These are phyloP conservation scores for Linanthus parryae DNA, from an alignment of 148 eudicot species.

Conservation along the genomic window DNA sequence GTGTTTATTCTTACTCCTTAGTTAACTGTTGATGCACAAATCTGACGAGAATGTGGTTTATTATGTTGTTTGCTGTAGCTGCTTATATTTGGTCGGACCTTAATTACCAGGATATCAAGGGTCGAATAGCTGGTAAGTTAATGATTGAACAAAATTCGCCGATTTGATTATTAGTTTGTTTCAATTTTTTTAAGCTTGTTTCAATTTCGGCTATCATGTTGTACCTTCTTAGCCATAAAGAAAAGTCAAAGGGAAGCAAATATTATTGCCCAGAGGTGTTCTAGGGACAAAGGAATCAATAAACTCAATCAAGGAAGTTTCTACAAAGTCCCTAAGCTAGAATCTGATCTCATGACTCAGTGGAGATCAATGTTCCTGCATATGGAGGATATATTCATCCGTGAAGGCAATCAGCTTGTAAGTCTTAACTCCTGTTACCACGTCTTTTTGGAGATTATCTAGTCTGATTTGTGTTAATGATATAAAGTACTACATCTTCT, in stretches of 20 bases:
- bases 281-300: conserved; percentile 22
- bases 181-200: no score
- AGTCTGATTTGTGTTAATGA: no score
- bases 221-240: conserved; percentile 31
- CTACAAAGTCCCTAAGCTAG: conserved; percentile 18
- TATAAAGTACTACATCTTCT: no score
- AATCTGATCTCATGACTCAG: conserved; percentile 48
- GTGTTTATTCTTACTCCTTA: background rate
- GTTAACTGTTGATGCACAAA: conserved; percentile 2
- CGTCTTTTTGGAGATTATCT: no score
- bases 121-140: conserved; percentile 61
- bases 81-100: conserved; percentile 83
- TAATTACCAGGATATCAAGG: conserved; percentile 71
- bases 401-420: conserved; percentile 74
- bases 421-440: conserved; percentile 12
- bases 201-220: background rate
- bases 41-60: conserved; percentile 12
- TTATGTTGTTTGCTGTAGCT: conserved; percentile 38
- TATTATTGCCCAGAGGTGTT: conserved; percentile 43
- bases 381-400: conserved; percentile 42
- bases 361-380: conserved; percentile 76
- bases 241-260: conserved; percentile 73
- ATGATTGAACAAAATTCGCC: background rate
- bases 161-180: no score
- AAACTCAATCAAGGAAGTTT: conserved; percentile 28